These are phyloP conservation scores for Penicillium longicatenatum DNA, from an alignment of 495 filamentous ascomycete species.

Conservation along the genomic window DNA sequence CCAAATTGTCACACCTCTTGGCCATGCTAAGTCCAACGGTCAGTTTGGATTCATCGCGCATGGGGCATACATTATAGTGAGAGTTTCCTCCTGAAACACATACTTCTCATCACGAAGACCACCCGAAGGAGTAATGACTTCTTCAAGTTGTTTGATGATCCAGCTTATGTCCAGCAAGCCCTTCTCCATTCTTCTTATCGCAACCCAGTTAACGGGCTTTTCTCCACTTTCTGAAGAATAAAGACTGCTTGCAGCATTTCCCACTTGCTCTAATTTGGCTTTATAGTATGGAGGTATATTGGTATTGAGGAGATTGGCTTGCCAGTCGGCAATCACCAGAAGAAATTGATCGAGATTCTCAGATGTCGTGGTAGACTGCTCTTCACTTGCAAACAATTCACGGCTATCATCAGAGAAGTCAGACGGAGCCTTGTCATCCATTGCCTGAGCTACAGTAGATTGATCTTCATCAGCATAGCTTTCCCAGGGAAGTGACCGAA, in stretches of 20 bases:
- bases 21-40: background rate
- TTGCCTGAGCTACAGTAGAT: background rate
- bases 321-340: background rate
- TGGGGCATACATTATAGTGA: background rate
- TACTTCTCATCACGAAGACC: background rate
- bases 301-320: background rate
- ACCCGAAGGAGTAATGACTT: background rate
- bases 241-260: background rate
- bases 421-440: background rate
- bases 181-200: background rate
- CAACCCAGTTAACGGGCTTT: background rate
- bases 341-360: background rate
- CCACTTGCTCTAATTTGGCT: background rate
- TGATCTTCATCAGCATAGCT: background rate
- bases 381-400: background rate
- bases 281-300: background rate
- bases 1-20: background rate
- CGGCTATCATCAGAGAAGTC: background rate
- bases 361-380: background rate
- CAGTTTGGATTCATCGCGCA: background rate
- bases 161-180: background rate
- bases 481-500: background rate
- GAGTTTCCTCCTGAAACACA: background rate
- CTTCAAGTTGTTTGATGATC: background rate
- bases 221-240: background rate